phyloP scores from a whole-genome alignment of 805 yeast genomes.

The Metschnikowia amazonensis region DNA sequence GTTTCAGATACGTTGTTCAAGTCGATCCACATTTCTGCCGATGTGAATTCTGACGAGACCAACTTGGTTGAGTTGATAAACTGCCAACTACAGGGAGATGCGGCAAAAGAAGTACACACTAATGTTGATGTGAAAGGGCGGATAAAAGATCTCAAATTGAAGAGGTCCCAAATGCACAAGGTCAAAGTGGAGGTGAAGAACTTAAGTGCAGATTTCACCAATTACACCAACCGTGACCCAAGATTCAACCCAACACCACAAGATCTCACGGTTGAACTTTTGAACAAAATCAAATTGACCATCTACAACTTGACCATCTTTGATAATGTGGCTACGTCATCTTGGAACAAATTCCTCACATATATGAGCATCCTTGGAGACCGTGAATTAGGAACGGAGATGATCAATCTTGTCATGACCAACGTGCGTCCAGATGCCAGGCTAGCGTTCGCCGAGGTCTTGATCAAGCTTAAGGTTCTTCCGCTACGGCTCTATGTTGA shows the following conservation, averaged over 20 bases:
- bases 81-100: slow-evolving; percentile 29
- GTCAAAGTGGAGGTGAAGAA: slow-evolving; percentile 52
- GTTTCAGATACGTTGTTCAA: slow-evolving; percentile 64
- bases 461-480: slow-evolving; percentile 49
- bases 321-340: slow-evolving; percentile 81
- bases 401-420: slow-evolving; percentile 51
- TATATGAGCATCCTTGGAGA: slow-evolving; percentile 67
- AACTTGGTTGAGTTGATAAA: slow-evolving; percentile 53
- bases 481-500: slow-evolving; percentile 86
- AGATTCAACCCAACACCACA: slow-evolving; percentile 32
- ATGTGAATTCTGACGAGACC: slow-evolving; percentile 45
- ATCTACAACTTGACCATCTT: slow-evolving; percentile 56
- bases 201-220: slow-evolving; percentile 45
- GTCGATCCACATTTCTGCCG: slow-evolving; percentile 69
- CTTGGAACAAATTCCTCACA: slow-evolving; percentile 84
- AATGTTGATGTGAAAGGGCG: slow-evolving; percentile 32
- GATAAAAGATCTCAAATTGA: slow-evolving; percentile 49
- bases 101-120: slow-evolving; percentile 14
- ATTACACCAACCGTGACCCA: slow-evolving; percentile 49
- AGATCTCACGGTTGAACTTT: slow-evolving; percentile 35
- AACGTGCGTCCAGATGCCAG: slow-evolving; percentile 62
- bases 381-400: slow-evolving; percentile 62
- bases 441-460: slow-evolving; percentile 66
- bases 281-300: slow-evolving; percentile 47
- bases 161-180: slow-evolving; percentile 62